Evolutionary conservation across 768 basidiomycete genomes (phyloP), one percentile per base, ranked within the genome.

Genomic region (Tricholomella constricta): DNA sequence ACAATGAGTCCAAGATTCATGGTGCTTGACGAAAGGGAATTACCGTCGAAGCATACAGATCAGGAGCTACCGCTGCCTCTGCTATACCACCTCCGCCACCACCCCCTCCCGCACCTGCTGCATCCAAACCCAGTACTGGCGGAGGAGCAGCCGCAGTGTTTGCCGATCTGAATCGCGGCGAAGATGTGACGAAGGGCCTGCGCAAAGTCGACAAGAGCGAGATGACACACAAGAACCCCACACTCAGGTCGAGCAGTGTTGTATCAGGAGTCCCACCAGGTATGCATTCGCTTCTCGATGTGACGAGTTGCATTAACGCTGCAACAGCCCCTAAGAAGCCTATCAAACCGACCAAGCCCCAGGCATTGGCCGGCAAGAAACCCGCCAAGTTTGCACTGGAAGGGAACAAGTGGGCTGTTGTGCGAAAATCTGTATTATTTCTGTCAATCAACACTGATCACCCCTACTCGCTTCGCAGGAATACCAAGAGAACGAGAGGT

Each of bases 221-320:
- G 69, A 95, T 96, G 94, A 98, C 94, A 3, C 97, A 99, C 77
- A 98, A 99, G 79, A 98, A 99, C 64, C 96, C 97, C 0, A 81
- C 85, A 9, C 72, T 99, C 32, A 76, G 97, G 26, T 82, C 91
- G 76, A 61, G 85, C 78, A 65, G 78, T 68, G 62, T 69, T 51
- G 73, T 78, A 60, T 72, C 78, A 42, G 64, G 71, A 1, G 65
- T 73, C 45, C 60, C 78, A 41, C 45, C 69, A 14, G 54, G 72
- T 73, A 20, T 56, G 66, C 49, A 20, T 49, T 37, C 36, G n/a
- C 45, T 23, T 11, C n/a, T 27, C 32, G 35, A 12, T 50, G n/a
- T 5, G 2, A 46, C 26, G 19, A 38, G 20, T 17, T 17, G 43
- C 29, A 20, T 27, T 17, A 7, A 48, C 54, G 12, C 56, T 51